Evolutionary conservation across 495 filamentous ascomycete genomes (phyloP), one percentile per base, ranked within the genome.

Genomic region (Sordaria brevicollis): DNA sequence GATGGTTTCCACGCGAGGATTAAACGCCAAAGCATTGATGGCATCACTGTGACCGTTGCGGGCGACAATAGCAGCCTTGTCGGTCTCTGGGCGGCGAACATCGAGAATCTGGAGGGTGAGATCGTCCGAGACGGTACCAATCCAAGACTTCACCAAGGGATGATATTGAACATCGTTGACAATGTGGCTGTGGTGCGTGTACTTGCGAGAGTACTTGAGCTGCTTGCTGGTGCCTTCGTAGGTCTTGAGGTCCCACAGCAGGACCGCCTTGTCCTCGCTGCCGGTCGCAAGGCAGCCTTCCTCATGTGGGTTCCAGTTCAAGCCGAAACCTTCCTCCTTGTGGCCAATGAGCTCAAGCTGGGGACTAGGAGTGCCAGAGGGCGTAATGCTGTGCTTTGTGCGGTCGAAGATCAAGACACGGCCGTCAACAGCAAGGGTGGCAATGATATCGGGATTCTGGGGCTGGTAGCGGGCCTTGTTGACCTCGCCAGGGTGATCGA

Each of bases 401-500:
- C 93, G 89, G 81, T 99, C 96, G 81, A 93, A 99, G 71, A 99
- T 89, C 81, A 97, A 86, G 34, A 97, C 91, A 72, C 87, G 89
- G 43, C 91, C 91, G 79, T 97, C 93, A 11, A 90, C 88, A 34
- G 92, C 92, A 85, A 97, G 91, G 2, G 96, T 97, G 19, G 95
- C 96, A 73, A 99, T 97, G 67, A 99, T 88, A 74, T 99, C 92
- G 8, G 95, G 95, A 73, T 99, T 99, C 79, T 98, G 94, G 15
- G 95, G 96, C 80, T 96, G 93, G 79, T 98, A 97, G 70, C 96
- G 89, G 1, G 96, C 96, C 80, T 98, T 99, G 84, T 99, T 99
- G 75, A 99, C 93, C 78, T 99, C 96, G 36, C 92, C 92, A 29
- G 93, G 92, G 79, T 99, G 96, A 73, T 96, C 91, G 76, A 99